Conservation (phyloP, 2,329 filamentous ascomycete genomes). For the Fusarium sp. region DNA sequence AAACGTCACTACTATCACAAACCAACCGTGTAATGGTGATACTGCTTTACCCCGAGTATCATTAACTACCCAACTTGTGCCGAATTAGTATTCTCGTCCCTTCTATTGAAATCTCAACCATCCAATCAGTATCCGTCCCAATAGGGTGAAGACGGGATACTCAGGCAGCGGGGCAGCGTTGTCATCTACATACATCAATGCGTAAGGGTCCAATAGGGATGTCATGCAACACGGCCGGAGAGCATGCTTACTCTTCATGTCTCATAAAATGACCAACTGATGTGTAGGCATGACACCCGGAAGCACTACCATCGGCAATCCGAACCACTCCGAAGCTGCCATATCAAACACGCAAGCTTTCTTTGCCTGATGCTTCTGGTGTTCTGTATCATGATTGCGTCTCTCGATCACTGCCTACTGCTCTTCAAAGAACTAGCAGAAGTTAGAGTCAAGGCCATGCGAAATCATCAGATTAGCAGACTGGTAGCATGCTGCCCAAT, state of each 20-base stretch:
- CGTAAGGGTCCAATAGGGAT: conserved; percentile 21
- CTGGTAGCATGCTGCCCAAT: neutral
- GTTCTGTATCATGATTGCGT: conserved; percentile 15
- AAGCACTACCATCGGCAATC: neutral
- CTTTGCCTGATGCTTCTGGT: neutral
- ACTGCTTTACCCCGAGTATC: neutral
- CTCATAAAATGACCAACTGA: neutral
- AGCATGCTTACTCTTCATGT: conserved; percentile 18
- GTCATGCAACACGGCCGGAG: conserved; percentile 1
- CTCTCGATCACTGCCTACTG: conserved; percentile 31
- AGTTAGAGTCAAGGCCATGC: no score
- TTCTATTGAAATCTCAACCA: conserved; percentile 12
- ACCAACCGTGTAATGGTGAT: conserved; percentile 7
- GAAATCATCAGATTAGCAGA: neutral
- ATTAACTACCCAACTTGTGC: neutral
- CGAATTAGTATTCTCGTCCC: conserved; percentile 9
- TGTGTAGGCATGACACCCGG: neutral
- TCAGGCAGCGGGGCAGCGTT: conserved; percentile 26
- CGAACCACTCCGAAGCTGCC: neutral
- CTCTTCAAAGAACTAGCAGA: neutral
- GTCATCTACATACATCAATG: conserved; percentile 17
- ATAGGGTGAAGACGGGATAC: conserved; percentile 22
- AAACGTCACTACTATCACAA: conserved; percentile 8
- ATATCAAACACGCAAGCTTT: conserved; percentile 23
- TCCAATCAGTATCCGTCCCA: conserved; percentile 19